These are phyloP conservation scores for Debaryomyces nepalensis DNA, from an alignment of 1,139 yeast species.

Conservation along the genomic window DNA sequence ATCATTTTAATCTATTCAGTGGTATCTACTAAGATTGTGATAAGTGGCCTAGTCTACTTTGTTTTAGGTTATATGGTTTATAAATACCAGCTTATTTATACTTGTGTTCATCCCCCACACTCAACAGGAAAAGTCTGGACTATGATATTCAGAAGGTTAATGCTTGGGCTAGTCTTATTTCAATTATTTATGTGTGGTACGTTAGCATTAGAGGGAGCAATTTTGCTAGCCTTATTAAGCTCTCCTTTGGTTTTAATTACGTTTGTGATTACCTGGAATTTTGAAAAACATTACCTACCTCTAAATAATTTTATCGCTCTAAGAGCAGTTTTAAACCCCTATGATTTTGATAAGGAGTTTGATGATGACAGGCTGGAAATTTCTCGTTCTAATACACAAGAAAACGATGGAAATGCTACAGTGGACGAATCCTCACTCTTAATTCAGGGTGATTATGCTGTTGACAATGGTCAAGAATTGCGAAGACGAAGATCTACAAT, in stretches of 20 bases:
- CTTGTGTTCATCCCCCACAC: constrained; percentile 73
- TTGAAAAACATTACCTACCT: constrained; percentile 64
- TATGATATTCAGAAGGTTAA: constrained; percentile 63
- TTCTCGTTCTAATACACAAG: constrained; percentile 5
- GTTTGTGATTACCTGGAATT: constrained; percentile 54
- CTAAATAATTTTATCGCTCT: constrained; percentile 64
- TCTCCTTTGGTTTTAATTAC: constrained; percentile 59
- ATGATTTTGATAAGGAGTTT: constrained; percentile 46
- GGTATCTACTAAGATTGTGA: constrained; percentile 65
- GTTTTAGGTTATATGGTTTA: constrained; percentile 65
- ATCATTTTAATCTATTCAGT: constrained; percentile 68
- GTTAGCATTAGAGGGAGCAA: constrained; percentile 65
- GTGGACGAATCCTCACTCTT: constrained; percentile 36
- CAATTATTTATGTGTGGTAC: constrained; percentile 75
- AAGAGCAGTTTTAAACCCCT: constrained; percentile 58
- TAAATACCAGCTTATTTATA: constrained; percentile 67
- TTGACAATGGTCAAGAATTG: constrained; percentile 10
- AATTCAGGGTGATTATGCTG: constrained; percentile 22
- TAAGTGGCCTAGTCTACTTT: constrained; percentile 66
- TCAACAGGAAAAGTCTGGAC: constrained; percentile 79
- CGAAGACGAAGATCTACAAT: constrained; percentile 49
- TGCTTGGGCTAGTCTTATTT: constrained; percentile 61
- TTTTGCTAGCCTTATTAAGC: constrained; percentile 53
- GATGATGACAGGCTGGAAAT: constrained; percentile 37
- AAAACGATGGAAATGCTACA: constrained; percentile 14